Evolutionary conservation across 31 red algal genomes (phyloP).

Genomic region (Bonnemaisonia californica): DNA sequence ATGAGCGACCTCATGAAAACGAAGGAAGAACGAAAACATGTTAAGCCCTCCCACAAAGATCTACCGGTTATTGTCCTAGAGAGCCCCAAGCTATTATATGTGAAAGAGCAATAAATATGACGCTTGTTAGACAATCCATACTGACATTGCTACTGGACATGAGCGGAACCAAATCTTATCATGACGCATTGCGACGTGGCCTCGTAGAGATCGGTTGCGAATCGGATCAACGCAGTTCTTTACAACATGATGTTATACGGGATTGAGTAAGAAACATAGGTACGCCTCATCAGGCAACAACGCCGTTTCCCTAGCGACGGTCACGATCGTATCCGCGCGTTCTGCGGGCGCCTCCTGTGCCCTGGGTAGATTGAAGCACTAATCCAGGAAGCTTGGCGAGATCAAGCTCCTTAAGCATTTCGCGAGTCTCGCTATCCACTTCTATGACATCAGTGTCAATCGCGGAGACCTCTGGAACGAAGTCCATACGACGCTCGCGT

Average conservation of each 20-base stretch:
- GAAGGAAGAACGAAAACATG: too few species aligned
- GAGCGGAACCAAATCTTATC: too few species aligned
- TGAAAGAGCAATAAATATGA: neutral
- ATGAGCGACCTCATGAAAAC: too few species aligned
- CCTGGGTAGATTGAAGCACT: slow-evolving; percentile 60
- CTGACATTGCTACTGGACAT: too few species aligned
- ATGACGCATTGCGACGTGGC: too few species aligned
- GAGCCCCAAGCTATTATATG: neutral
- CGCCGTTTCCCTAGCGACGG: slow-evolving; percentile 39
- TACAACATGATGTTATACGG: neutral
- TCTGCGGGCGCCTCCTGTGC: slow-evolving; percentile 41
- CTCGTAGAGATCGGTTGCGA: too few species aligned
- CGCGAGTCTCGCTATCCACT: slow-evolving; percentile 92
- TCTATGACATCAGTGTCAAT: slow-evolving; percentile 93
- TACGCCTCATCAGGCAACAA: neutral
- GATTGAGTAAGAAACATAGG: neutral
- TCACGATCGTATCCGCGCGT: slow-evolving; percentile 57
- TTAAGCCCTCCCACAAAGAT: too few species aligned
- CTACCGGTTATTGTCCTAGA: neutral
- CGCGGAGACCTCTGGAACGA: slow-evolving; percentile 96
- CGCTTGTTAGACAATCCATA: too few species aligned
- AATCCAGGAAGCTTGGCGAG: slow-evolving; percentile 83
- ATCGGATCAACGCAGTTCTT: neutral
- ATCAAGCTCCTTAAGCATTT: slow-evolving; percentile 91
- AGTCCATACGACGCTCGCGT: slow-evolving; percentile 99